Base-by-base conservation (phyloP, 345 rosid species). In the Camelina neglecta region DNA sequence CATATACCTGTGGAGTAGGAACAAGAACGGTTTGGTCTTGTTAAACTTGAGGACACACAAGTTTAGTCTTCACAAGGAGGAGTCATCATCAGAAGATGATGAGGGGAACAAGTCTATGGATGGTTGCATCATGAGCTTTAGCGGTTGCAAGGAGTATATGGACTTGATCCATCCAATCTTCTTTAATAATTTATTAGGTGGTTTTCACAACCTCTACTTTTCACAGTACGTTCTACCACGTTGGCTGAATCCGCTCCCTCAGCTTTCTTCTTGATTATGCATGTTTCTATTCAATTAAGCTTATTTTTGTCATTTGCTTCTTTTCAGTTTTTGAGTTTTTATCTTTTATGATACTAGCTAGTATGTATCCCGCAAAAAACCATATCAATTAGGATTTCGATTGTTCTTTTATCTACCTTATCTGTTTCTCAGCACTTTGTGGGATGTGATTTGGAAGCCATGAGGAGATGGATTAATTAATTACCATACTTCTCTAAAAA, bases 221-320 rank as follows among this genome's bases (percentile, higher is more conserved):
- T 23, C 58, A 54, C 58, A 54, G 8, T 54, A 23, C 8, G 58
- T 54, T 8, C 58, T 54, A 4, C 33, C 58, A 54, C 58, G 58
- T 7, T 54, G 58, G 58, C 15, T 54, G 2, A 23, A 51, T 7
- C n/a, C 33, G 8, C 33, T 54, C 33, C 33, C 58, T 11, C 15
- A 23, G 7, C n/a, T 23, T 23, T 23, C 33, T 54, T 13, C 58
- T 54, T 54, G 33, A 53, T 53, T 53, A 42, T 42, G 44, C 44
- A 41, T 41, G 13, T 41, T 11, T 41, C 41, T 29, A 29, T 4
- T 29, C 5, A 29, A 29, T 29, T 29, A 29, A 35, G 38, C 38
- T 35, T 35, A 5, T 8, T 35, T 35, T 35, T 35, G 38, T 35
- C 8, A 35, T 35, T 33, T 33, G 36, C 36, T 1, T 33, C 36